Evolutionary conservation across 345 rosid genomes (phyloP), one percentile per base, ranked within the genome.

Genomic region (Erucastrum elatum): DNA sequence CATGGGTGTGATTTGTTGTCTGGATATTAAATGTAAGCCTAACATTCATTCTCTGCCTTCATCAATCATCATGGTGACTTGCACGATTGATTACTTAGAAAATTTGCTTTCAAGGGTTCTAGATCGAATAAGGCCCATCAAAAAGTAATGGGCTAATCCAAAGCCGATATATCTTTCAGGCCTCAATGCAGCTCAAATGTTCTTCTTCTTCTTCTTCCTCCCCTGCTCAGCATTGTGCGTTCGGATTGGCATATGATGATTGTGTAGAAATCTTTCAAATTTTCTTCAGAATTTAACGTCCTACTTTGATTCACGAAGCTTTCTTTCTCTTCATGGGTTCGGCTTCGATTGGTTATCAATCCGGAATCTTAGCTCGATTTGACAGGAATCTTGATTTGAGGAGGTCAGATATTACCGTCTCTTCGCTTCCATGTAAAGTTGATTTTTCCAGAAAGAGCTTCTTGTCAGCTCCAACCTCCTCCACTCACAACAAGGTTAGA

Each of bases 281-380:
- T 12, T 41, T 58, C 15, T 46, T 39, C 39, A 25, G 7, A 69
- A 33, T 39, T 12, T 10, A 16, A 37, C 46, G 12, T 35, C 51
- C 51, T 12, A 12, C 1, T 33, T 70, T 30, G 37, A 16, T 56
- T 16, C 76, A 64, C 39, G 72, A 63, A 71, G 79, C 78, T 39
- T 35, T 35, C 27, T 25, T 41, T 44, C 53, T 82, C 81, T 39
- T 62, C 60, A 92, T 90, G 97, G 90, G 81, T 72, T 76, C 91
- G 74, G 58, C 86, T 75, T 66, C 85, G 59, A 69, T 85, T 70
- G 87, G 76, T 74, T 85, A 61, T 84, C 86, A 86, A 51, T 70
- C 68, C 74, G 88, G 87, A 83, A 81, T 87, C 77, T 53, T 79
- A 71, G 71, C 83, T 72, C 85, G 55, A 77, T 77, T 69, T 63